phyloP scores from a whole-genome alignment of 345 rosid species.

The Eucalyptus sideroxylon region DNA sequence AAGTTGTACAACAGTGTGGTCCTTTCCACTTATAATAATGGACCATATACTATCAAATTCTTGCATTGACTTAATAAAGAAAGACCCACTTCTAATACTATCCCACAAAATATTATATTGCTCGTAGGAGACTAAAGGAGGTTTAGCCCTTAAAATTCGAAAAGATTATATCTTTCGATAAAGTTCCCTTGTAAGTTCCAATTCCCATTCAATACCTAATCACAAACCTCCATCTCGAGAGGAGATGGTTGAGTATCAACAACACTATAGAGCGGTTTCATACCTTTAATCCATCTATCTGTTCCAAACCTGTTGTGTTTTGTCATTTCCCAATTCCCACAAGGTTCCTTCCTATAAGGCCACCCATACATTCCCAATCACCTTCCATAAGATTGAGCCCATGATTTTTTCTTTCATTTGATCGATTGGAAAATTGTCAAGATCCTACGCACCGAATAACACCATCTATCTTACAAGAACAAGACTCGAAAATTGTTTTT shows the following conservation, averaged over 20 bases:
- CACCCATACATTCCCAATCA: background rate
- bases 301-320: background rate
- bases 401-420: background rate
- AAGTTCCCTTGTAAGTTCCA: background rate
- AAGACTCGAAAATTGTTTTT: fast-evolving
- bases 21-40: background rate
- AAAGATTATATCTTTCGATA: background rate
- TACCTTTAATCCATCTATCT: background rate
- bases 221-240: background rate
- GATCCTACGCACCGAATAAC: background rate
- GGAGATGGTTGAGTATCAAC: background rate
- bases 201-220: background rate
- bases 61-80: background rate
- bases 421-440: background rate
- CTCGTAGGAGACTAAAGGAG: background rate
- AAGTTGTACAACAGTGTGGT: background rate
- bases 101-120: background rate
- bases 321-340: background rate
- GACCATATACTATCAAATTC: background rate
- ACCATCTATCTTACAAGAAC: background rate
- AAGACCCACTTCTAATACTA: no score
- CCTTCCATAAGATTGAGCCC: background rate
- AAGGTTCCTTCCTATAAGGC: background rate
- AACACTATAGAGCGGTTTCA: background rate
- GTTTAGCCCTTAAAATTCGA: background rate